phyloP scores from a whole-genome alignment of 768 basidiomycete genomes.

The Lanmaoa pseudosensibilis region DNA sequence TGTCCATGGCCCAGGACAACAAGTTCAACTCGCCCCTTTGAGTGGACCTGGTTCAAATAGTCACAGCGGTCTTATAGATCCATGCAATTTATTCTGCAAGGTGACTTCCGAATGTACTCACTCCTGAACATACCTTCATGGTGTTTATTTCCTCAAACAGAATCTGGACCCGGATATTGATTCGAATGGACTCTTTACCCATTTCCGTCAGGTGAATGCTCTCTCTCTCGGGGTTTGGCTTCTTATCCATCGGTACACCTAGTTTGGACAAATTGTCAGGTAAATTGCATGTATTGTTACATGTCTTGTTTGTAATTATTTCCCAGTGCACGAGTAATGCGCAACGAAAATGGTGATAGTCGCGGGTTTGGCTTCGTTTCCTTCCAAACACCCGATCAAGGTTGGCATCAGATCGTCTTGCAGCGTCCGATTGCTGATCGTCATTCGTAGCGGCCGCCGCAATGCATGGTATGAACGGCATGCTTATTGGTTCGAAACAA shows the following conservation, averaged over 20 bases:
- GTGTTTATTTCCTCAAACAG: slow-evolving; percentile 38
- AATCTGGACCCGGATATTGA: slow-evolving; percentile 84
- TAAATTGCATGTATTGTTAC: slow-evolving; percentile 31
- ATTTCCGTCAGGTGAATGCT: slow-evolving; percentile 68
- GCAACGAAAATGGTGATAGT: slow-evolving; percentile 76
- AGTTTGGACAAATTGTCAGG: slow-evolving; percentile 92
- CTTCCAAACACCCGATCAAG: slow-evolving; percentile 81
- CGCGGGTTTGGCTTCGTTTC: slow-evolving; percentile 93
- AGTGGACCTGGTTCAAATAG: slow-evolving; percentile 75
- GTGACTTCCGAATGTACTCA: slow-evolving; percentile 36
- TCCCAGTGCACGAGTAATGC: slow-evolving; percentile 87
- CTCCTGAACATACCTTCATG: slow-evolving; percentile 1
- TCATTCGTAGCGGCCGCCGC: slow-evolving; percentile 60
- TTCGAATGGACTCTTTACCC: slow-evolving; percentile 78
- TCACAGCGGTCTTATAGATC: slow-evolving; percentile 86
- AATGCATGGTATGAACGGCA: slow-evolving; percentile 79
- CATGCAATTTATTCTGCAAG: slow-evolving; percentile 90
- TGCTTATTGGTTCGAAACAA: slow-evolving; percentile 67
- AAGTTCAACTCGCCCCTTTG: slow-evolving; percentile 79
- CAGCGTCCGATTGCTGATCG: neutral
- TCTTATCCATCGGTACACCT: slow-evolving; percentile 18
- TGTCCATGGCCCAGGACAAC: slow-evolving; percentile 86
- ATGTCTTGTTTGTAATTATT: neutral
- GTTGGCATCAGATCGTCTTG: slow-evolving; percentile 35
- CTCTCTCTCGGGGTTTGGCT: slow-evolving; percentile 2